Percentiles rank a stretch among this genome's conserved stretches.
phyloP scores from a whole-genome alignment of 345 rosid genomes.

The Clausena lansium region DNA sequence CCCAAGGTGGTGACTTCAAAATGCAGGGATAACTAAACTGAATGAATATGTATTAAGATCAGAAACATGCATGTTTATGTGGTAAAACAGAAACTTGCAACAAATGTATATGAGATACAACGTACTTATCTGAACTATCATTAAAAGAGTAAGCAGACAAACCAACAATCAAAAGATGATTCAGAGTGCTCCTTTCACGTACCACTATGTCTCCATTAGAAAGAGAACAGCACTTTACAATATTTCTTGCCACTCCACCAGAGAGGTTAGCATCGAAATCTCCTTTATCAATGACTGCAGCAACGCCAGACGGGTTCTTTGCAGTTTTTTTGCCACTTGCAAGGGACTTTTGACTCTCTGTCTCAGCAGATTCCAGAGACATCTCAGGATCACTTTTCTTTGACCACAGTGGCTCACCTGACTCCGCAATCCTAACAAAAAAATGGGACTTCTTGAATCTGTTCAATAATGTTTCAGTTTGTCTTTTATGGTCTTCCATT shows the following conservation, averaged over 20 bases:
- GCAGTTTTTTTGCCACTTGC: conserved; percentile 23
- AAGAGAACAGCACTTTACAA: conserved; percentile 70
- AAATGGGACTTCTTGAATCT: conserved; percentile 90
- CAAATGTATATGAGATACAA: background rate
- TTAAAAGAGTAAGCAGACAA: background rate
- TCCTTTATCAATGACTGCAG: conserved; percentile 82
- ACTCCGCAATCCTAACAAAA: conserved; percentile 90
- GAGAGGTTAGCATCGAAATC: conserved; percentile 66
- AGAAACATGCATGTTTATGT: background rate
- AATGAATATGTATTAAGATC: background rate
- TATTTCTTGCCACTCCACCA: conserved; percentile 87
- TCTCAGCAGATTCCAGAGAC: conserved; percentile 33
- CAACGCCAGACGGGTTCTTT: conserved; percentile 33
- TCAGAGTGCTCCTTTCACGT: conserved; percentile 38
- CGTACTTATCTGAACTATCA: background rate
- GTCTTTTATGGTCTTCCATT: conserved; percentile 82
- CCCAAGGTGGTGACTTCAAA: background rate
- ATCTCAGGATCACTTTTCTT: conserved; percentile 44
- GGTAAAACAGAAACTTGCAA: background rate
- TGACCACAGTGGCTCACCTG: conserved; percentile 85
- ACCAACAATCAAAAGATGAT: conserved; percentile 13
- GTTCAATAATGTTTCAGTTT: conserved; percentile 65
- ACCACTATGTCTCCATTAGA: conserved; percentile 97
- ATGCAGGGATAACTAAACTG: background rate
- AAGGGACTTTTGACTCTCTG: conserved; percentile 25